Conservation (phyloP, 2,329 filamentous ascomycete genomes). For the Arthrobotrys musiformis region DNA sequence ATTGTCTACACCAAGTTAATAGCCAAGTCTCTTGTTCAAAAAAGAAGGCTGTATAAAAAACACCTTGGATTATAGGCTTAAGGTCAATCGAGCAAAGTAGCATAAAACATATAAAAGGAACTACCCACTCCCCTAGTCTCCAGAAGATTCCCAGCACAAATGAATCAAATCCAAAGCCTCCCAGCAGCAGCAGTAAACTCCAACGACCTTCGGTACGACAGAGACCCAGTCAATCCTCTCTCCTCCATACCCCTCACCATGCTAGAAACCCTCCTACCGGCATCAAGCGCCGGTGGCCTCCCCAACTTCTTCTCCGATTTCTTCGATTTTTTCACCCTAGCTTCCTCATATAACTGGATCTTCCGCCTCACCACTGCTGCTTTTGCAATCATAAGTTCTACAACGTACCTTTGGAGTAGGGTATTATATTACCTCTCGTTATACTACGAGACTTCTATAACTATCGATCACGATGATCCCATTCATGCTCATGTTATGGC, state of each 20-base stretch:
- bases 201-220: conserved; percentile 7
- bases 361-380: conserved; percentile 3
- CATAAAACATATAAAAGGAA: neutral
- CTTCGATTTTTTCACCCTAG: conserved; percentile 5
- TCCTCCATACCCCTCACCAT: conserved; percentile 23
- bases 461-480: conserved; percentile 20
- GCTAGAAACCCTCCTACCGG: conserved; percentile 9
- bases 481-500: conserved; percentile 41
- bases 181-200: conserved; percentile 6
- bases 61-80: neutral
- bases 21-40: neutral
- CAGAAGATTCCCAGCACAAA: neutral
- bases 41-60: neutral
- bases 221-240: conserved; percentile 8
- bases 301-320: neutral
- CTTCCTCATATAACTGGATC: conserved; percentile 16
- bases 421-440: conserved; percentile 3
- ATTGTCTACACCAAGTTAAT: conserved; percentile 2
- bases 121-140: neutral
- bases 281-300: neutral
- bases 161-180: conserved; percentile 43
- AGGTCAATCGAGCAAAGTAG: neutral
- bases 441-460: conserved; percentile 30
- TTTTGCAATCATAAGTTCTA: conserved; percentile 25
- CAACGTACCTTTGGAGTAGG: conserved; percentile 16